These are phyloP conservation scores for Mycena venus DNA, from an alignment of 768 basidiomycete genomes.

Conservation along the genomic window DNA sequence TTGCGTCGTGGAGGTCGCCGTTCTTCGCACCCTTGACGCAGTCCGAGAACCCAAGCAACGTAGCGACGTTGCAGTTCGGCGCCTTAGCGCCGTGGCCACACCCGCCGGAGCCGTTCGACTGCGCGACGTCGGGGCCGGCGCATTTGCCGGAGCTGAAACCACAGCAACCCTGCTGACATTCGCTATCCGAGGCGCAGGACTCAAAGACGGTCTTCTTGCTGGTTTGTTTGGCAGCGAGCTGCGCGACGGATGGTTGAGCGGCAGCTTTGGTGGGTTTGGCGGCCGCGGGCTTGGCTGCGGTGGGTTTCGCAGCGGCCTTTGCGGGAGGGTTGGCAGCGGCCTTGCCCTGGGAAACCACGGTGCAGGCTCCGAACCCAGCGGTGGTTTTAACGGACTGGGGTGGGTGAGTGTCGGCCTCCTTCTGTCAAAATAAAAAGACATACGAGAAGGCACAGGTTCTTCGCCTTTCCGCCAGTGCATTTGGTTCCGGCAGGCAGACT, in stretches of 20 bases:
- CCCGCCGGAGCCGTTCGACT: constrained; percentile 23
- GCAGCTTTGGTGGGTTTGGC: neutral
- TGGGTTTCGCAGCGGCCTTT: neutral
- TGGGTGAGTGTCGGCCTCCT: neutral
- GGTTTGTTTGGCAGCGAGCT: constrained; percentile 17
- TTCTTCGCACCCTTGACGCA: neutral
- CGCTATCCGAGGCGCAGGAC: constrained; percentile 7
- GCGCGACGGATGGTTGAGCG: constrained; percentile 7
- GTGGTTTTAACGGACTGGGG: constrained; percentile 59
- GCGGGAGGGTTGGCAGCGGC: neutral
- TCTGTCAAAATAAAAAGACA: neutral
- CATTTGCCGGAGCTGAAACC: constrained; percentile 24
- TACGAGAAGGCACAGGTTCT: constrained; percentile 45
- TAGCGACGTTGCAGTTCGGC: constrained; percentile 23
- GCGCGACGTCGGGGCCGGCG: constrained; percentile 23
- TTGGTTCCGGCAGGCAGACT: constrained; percentile 51
- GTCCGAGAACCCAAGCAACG: constrained; percentile 10
- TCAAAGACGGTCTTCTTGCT: constrained; percentile 26
- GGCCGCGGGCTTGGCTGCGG: neutral
- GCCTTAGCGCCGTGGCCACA: constrained; percentile 15
- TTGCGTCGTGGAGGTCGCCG: neutral
- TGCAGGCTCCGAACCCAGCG: constrained; percentile 55
- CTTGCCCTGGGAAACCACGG: constrained; percentile 44
- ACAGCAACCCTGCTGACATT: constrained; percentile 25
- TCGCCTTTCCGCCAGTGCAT: constrained; percentile 45